These are phyloP conservation scores for Penicillium pancosmium DNA, from an alignment of 495 filamentous ascomycete genomes.

Conservation along the genomic window DNA sequence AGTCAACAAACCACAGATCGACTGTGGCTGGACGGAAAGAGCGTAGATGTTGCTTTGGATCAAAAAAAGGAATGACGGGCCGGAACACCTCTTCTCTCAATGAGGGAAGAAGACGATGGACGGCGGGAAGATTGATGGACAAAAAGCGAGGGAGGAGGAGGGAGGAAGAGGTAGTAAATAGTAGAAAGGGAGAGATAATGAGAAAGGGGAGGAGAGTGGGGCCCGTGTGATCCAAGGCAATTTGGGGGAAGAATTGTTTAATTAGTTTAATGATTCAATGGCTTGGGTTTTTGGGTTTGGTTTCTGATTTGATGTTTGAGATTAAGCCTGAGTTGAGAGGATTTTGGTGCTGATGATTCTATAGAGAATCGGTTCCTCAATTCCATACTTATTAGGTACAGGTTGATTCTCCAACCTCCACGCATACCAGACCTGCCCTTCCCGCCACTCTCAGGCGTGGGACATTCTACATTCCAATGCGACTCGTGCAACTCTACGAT, in stretches of 20 bases:
- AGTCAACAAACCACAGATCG: slow-evolving; percentile 39
- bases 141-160: slow-evolving; percentile 22
- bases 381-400: slow-evolving; percentile 6
- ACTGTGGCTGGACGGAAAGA: slow-evolving; percentile 35
- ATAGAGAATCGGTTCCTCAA: not conserved
- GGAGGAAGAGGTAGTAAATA: slow-evolving; percentile 22
- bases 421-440: slow-evolving; percentile 17
- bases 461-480: slow-evolving; percentile 35
- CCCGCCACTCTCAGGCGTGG: slow-evolving; percentile 31
- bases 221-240: slow-evolving; percentile 22
- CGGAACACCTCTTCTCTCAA: slow-evolving; percentile 38
- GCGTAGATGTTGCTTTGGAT: slow-evolving; percentile 24
- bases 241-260: slow-evolving; percentile 7
- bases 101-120: slow-evolving; percentile 27
- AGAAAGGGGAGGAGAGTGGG: slow-evolving; percentile 19
- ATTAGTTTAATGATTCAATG: slow-evolving; percentile 6
- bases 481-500: slow-evolving; percentile 10
- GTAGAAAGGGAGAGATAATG: slow-evolving; percentile 27
- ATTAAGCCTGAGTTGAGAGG: not conserved
- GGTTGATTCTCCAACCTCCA: slow-evolving; percentile 25
- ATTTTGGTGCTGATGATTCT: not conserved
- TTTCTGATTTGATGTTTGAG: not conserved
- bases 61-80: slow-evolving; percentile 46
- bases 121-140: slow-evolving; percentile 25
- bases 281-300: not conserved